Conservation (phyloP, 2,329 filamentous ascomycete species). For the Ophiostoma triangulosporum region DNA sequence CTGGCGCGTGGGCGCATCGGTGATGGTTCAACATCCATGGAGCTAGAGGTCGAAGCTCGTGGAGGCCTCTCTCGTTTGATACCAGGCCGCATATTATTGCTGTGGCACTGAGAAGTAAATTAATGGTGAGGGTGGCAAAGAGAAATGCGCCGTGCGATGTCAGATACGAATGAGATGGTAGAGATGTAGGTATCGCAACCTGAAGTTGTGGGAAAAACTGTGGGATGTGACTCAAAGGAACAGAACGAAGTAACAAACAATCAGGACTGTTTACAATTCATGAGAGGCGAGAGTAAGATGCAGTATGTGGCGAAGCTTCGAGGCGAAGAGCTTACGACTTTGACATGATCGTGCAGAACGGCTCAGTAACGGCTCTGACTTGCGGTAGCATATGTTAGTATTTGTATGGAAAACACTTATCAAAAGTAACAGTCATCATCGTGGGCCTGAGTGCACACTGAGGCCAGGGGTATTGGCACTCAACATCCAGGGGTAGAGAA, state of each 20-base stretch:
- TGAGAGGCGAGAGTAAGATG: background rate
- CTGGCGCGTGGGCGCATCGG: background rate
- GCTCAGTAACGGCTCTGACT: conserved; percentile 1
- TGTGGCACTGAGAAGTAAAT: too few relatives aligned
- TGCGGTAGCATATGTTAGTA: conserved; percentile 5
- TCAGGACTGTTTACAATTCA: too few relatives aligned
- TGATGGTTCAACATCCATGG: background rate
- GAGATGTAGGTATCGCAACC: too few relatives aligned
- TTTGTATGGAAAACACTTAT: background rate
- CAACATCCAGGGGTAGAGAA: background rate
- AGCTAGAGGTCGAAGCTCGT: background rate
- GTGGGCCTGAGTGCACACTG: background rate
- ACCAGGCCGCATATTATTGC: background rate
- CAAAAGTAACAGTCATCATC: background rate
- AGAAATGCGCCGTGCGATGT: too few relatives aligned
- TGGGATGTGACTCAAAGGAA: background rate
- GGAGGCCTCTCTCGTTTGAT: background rate
- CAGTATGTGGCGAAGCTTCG: background rate
- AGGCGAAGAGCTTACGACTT: background rate
- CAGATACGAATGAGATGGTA: background rate
- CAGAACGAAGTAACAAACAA: background rate
- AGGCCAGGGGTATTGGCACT: background rate
- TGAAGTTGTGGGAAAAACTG: background rate
- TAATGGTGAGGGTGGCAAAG: background rate
- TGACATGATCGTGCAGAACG: conserved; percentile 1